Base-by-base conservation (phyloP, 2,329 filamentous ascomycete species). In the Sporothrix schenckii region DNA sequence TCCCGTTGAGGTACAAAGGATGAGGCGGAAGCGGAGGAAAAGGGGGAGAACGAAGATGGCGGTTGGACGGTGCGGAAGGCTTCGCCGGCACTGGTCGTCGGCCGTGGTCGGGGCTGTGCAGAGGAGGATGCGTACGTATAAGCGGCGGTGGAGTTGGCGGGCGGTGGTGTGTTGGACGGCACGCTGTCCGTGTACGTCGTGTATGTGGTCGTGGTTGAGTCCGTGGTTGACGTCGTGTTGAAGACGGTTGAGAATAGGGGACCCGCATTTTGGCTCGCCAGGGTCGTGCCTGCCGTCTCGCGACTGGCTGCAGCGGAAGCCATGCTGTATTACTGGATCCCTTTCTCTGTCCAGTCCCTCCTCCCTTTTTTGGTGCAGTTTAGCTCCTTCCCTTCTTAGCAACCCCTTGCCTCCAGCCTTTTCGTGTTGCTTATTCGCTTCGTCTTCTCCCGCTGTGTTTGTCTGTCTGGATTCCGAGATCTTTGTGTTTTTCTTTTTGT, bases 61-160 rank as follows among this genome's bases (percentile, higher is more conserved):
- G 65, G 39, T 30, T 50, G 65, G 11, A 39, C 58, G 39, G 65
- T 27, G 14, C 65, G 65, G 19, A 34, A 47, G 4, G 27, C 27
- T 66, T 78, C 79, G 65, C 78, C 80, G 14, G 78, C 77, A 72
- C 78, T 81, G 16, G 80, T 80, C 54, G 77, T 77, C 3, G 78
- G 80, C 3, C 80, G 76, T 47, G 79, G 77, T 74, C 77, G 72
- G 13, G 66, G 53, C 13, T 65, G 47, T 9, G 49, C 10, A 10
- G 24, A 21, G 47, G 14, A 44, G 14, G 41, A 34, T 14, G 49
- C 10, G 19, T 16, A 14, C 27, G 10, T 4, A 14, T 13, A 44
- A 14, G 41, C 41, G 41, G 47, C 19, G 49, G 49, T 21, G 41
- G 21, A 6, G 24, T 21, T 11, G 14, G 21, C 14, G 19, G 41